Base-by-base conservation (phyloP, 2,329 filamentous ascomycete genomes). In the Paecilomyces sp. region DNA sequence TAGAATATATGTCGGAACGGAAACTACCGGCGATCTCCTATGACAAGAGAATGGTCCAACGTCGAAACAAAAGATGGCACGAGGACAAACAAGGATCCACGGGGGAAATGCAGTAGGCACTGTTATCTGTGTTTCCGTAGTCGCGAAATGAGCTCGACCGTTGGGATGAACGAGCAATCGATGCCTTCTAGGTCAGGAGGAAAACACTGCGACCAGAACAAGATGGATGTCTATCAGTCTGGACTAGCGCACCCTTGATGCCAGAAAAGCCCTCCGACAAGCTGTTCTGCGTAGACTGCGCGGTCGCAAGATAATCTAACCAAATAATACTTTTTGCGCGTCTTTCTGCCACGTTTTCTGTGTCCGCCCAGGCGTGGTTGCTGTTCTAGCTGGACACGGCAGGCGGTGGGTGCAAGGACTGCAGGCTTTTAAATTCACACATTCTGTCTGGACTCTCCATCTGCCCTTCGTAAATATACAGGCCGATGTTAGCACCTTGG, bases 321-420 rank as follows among this genome's bases (percentile, higher is more conserved):
- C 24, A 53, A 53, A 25, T 30, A 30, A 11, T 25, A 6, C 9
- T 25, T 53, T 25, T 53, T 28, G 51, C 51, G 51, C 51, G 51
- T 31, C 28, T 64, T 69, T 70, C 67, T 70, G 67, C 67, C 67
- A 65, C 64, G 64, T 63, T 57, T 57, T 41, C 60, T 9, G 15
- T 47, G 41, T 47, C 41, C 41, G 41, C 41, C 41, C n/a, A 15
- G n/a, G 7, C 59, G 58, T 64, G 51, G 22, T 58, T 36, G 61
- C 8, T 11, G 41, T 6, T 15, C 65, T 66, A 68, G 24, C 58
- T 55, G 13, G 2, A 54, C 57, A 41, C 0, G 55, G 66, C 47
- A 52, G 65, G 66, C 68, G 68, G 65, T 68, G 55, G 60, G 58
- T 15, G n/a, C 18, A 25, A 24, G n/a, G 24, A 15, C 51, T 1